phyloP scores from a whole-genome alignment of 208 protist genomes.

The Leishmania arabica region DNA sequence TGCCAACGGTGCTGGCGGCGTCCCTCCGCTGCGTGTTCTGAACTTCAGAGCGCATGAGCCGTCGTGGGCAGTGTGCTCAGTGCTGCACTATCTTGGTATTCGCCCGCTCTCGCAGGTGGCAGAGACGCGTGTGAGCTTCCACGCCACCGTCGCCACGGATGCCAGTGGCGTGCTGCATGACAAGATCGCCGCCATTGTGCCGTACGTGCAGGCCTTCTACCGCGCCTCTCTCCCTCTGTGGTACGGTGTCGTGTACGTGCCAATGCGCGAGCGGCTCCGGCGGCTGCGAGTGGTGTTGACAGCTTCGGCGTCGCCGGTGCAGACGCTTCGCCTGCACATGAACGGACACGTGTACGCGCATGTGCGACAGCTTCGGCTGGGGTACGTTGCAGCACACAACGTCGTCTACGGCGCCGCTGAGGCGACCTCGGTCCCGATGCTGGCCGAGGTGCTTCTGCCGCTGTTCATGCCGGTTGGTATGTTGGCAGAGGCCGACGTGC shows the following conservation, averaged over 20 bases:
- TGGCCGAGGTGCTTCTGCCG: slow-evolving; percentile 40
- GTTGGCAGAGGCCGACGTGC: background rate
- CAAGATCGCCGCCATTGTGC: slow-evolving; percentile 39
- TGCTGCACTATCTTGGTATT: slow-evolving; percentile 52
- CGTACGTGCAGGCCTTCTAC: slow-evolving; percentile 56
- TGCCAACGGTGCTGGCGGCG: background rate
- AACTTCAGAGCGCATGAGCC: slow-evolving; percentile 39
- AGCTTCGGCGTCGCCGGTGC: slow-evolving; percentile 1
- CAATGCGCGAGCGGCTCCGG: slow-evolving; percentile 34
- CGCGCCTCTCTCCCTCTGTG: slow-evolving; percentile 23
- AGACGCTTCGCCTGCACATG: slow-evolving; percentile 23
- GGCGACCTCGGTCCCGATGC: slow-evolving; percentile 40
- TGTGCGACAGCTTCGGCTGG: slow-evolving; percentile 35
- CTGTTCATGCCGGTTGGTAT: slow-evolving; percentile 44
- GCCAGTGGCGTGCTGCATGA: slow-evolving; percentile 40
- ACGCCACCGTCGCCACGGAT: slow-evolving; percentile 19
- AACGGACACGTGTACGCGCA: slow-evolving; percentile 35
- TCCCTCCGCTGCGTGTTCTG: slow-evolving; percentile 44
- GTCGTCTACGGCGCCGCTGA: slow-evolving; percentile 66
- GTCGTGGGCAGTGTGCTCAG: slow-evolving; percentile 45
- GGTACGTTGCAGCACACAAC: slow-evolving; percentile 74
- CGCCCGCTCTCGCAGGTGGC: slow-evolving; percentile 41
- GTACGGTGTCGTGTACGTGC: slow-evolving; percentile 35
- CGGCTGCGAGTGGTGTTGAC: slow-evolving; percentile 46
- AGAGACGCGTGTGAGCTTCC: slow-evolving; percentile 42